Percentiles rank a stretch among this genome's conserved stretches.
Evolutionary conservation across 192 early-diverging fungal species (phyloP).

Genomic region (Coemansia biformis): DNA sequence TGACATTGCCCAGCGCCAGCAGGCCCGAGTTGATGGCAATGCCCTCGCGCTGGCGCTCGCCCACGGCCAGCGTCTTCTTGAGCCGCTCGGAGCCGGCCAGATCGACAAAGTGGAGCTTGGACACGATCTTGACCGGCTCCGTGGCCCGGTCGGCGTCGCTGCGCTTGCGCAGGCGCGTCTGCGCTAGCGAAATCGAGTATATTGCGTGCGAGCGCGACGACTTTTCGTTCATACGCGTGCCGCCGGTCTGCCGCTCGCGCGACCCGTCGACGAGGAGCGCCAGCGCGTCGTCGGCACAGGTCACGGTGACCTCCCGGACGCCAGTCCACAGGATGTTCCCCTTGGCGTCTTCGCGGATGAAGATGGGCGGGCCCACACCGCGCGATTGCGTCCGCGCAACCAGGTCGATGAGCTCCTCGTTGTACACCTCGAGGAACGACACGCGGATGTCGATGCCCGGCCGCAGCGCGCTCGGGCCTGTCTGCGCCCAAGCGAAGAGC

Average conservation of each 20-base stretch:
- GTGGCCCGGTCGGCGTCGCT: slow-evolving; percentile 2
- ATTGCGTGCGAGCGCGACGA: slow-evolving; percentile 97
- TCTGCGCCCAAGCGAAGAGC: slow-evolving; percentile 52
- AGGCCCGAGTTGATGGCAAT: slow-evolving; percentile 96
- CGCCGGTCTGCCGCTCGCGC: slow-evolving; percentile 75
- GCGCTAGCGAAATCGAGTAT: slow-evolving; percentile 82
- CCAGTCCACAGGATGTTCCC: slow-evolving; percentile 86
- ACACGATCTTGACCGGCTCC: slow-evolving; percentile 60
- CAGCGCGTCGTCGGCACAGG: slow-evolving; percentile 67
- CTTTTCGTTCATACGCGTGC: slow-evolving; percentile 97
- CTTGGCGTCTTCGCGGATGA: slow-evolving; percentile 77
- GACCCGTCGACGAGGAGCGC: slow-evolving; percentile 64
- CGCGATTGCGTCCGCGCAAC: slow-evolving; percentile 59
- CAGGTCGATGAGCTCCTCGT: slow-evolving; percentile 93
- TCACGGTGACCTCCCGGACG: slow-evolving; percentile 70
- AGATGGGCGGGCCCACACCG: slow-evolving; percentile 57
- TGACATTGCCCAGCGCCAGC: slow-evolving; percentile 94
- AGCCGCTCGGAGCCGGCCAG: slow-evolving; percentile 94
- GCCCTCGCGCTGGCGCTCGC: slow-evolving; percentile 91
- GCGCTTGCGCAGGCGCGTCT: slow-evolving; percentile 54
- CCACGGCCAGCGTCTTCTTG: slow-evolving; percentile 88
- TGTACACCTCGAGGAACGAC: slow-evolving; percentile 94
- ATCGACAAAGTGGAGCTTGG: slow-evolving; percentile 99
- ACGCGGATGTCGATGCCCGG: slow-evolving; percentile 49
- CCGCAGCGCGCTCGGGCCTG: neutral